A percentile compares a stretch with the other conserved stretches of the same genome.
phyloP scores from a whole-genome alignment of 306 rosid species.

The Rubus idaeus region DNA sequence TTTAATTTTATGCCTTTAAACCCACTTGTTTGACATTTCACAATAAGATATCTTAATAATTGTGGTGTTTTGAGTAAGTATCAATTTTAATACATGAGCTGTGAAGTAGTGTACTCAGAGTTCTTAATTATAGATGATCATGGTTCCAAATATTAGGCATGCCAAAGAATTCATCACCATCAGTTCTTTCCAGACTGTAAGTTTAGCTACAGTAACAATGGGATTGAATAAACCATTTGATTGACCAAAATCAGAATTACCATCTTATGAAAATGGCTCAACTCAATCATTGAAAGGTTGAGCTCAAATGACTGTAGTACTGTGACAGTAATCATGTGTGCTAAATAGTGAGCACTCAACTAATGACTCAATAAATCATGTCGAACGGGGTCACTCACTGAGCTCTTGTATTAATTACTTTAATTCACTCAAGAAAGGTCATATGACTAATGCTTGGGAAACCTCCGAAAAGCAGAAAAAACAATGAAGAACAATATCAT shows the following conservation, averaged over 20 bases:
- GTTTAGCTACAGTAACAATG: not conserved
- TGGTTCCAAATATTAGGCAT: not conserved
- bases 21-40: not conserved
- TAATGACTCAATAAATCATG: not conserved
- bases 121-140: not conserved
- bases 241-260: not conserved
- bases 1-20: no score
- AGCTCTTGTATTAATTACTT: no score
- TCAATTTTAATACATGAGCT: not conserved
- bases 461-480: not conserved
- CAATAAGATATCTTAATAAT: not conserved
- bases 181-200: not conserved
- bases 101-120: not conserved
- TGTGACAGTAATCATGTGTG: no score
- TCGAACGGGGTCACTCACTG: no score
- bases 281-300: not conserved
- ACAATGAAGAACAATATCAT: not conserved
- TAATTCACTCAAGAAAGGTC: not conserved
- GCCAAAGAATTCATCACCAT: not conserved
- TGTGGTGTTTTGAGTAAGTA: not conserved
- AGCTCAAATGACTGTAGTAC: not conserved
- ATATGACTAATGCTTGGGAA: not conserved
- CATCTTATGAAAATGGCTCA: not conserved
- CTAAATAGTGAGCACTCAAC: not conserved
- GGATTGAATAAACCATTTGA: not conserved